Base-by-base conservation (phyloP, 345 rosid species). In the Eucalyptus pumila region DNA sequence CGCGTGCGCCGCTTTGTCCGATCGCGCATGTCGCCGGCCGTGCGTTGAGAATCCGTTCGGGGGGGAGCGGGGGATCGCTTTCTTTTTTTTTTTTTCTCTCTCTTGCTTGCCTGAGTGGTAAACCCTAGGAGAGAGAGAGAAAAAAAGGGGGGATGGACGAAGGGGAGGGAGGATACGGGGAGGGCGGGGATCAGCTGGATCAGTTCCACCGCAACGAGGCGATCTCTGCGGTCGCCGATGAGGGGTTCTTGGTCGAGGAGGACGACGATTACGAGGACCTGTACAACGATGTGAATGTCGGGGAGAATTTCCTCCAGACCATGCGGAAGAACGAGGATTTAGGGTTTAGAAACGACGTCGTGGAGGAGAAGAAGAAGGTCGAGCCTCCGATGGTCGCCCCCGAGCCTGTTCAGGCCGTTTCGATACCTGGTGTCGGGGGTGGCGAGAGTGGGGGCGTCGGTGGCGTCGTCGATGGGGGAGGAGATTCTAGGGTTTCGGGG, bases 221-320 rank as follows among this genome's bases (percentile, higher is more conserved):
- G 86, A 95, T 95, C 72, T 93, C 96, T 15, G 97, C 97, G 27
- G 95, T 95, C 44, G 94, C 96, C 2, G 98, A 96, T 32, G 99
- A 95, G 5, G 96, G 93, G 4, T 93, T 96, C 83, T 83, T 95
- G 27, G 96, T 92, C 51, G 96, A 90, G 72, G 95, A 95, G 80
- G 99, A 96, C 11, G 99, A 96, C 34, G 99, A 96, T 87, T 96
- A 94, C 27, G 97, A 96, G 87, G 98, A 96, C 92, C 92, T 96
- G 32, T 96, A 96, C 86, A 96, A 94, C 86, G 97, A 96, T 86
- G 99, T 96, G 49, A 96, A 96, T 89, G 96, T 96, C 9, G 96
- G 98, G 54, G 97, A 95, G 93, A 95, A 94, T 49, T 96, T 96
- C 92, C 93, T 94, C 67, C 97, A 96, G 92, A 90, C 94, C 85